A percentile compares a stretch with the other conserved stretches of the same genome.
These are phyloP conservation scores for Coleophoma crateriformis DNA, from an alignment of 2,329 filamentous ascomycete species.

Conservation along the genomic window DNA sequence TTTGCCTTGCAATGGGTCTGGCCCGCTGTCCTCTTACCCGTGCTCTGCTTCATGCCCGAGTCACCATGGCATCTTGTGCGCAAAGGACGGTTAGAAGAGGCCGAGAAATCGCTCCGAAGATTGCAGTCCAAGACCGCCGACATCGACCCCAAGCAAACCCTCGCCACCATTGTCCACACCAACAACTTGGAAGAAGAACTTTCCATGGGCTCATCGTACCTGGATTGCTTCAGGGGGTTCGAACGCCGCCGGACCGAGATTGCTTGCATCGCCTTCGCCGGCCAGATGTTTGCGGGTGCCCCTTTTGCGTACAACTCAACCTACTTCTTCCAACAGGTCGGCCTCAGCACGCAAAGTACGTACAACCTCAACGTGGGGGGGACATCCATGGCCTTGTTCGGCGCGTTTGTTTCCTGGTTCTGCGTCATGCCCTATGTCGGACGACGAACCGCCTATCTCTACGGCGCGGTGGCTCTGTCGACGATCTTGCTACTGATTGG, in stretches of 20 bases:
- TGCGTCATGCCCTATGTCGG: constrained; percentile 39
- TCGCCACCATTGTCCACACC: constrained; percentile 48
- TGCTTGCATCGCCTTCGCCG: constrained; percentile 50
- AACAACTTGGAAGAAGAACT: constrained; percentile 44
- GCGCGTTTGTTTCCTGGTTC: constrained; percentile 43
- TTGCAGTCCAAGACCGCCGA: constrained; percentile 12
- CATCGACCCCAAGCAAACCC: constrained; percentile 8
- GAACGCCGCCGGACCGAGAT: constrained; percentile 45
- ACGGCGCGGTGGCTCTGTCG: constrained; percentile 36
- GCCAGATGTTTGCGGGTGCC: constrained; percentile 56
- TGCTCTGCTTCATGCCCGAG: constrained; percentile 37
- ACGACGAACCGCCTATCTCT: constrained; percentile 42
- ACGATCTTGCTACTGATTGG: constrained; percentile 41
- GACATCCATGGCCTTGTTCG: constrained; percentile 39
- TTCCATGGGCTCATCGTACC: constrained; percentile 33
- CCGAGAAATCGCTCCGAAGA: constrained; percentile 34
- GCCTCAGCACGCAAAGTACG: constrained; percentile 35
- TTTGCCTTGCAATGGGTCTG: constrained; percentile 42
- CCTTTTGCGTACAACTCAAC: constrained; percentile 58
- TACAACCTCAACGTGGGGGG: constrained; percentile 43
- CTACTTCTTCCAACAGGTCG: constrained; percentile 51
- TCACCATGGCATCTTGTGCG: constrained; percentile 42
- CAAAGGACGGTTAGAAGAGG: constrained; percentile 33
- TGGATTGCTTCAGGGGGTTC: constrained; percentile 39
- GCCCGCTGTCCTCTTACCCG: constrained; percentile 36